These are phyloP conservation scores for Bryoglossum gracile DNA, from an alignment of 495 filamentous ascomycete species.

Conservation along the genomic window DNA sequence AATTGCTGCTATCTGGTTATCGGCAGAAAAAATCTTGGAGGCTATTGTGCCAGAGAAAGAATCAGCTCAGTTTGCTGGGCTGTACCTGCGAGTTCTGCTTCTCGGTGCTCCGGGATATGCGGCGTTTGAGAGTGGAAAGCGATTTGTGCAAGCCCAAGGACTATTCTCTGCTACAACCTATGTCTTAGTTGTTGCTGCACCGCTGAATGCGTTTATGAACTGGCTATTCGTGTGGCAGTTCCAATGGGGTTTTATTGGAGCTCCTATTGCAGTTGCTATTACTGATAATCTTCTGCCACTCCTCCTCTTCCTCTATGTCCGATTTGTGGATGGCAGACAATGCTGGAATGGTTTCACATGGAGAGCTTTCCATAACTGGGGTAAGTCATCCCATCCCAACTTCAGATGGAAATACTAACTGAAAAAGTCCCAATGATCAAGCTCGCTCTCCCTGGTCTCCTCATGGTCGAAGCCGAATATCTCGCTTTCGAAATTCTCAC, in stretches of 20 bases:
- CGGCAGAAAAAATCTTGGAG: slow-evolving; percentile 46
- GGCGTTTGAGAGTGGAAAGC: slow-evolving; percentile 61
- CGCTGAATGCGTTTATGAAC: slow-evolving; percentile 58
- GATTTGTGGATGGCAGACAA: slow-evolving; percentile 65
- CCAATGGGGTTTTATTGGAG: slow-evolving; percentile 72
- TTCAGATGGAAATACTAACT: slow-evolving; percentile 4
- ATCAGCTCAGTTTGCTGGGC: slow-evolving; percentile 56
- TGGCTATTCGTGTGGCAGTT: slow-evolving; percentile 67
- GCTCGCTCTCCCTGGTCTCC: slow-evolving; percentile 74
- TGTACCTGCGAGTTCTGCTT: slow-evolving; percentile 59
- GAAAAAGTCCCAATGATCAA: slow-evolving; percentile 59
- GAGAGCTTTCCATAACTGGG: slow-evolving; percentile 71
- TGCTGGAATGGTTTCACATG: slow-evolving; percentile 81
- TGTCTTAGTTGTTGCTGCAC: slow-evolving; percentile 57
- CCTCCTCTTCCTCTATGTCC: slow-evolving; percentile 65
- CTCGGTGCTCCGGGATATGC: slow-evolving; percentile 62
- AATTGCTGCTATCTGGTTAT: slow-evolving; percentile 53
- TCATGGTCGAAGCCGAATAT: slow-evolving; percentile 91
- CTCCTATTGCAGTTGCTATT: slow-evolving; percentile 75
- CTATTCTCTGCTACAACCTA: slow-evolving; percentile 61
- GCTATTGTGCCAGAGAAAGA: slow-evolving; percentile 53
- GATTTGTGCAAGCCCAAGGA: slow-evolving; percentile 67
- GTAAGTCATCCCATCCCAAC: slow-evolving; percentile 21
- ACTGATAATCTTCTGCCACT: slow-evolving; percentile 77
- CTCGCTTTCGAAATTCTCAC: slow-evolving; percentile 79